Evolutionary conservation across 2,329 filamentous ascomycete genomes (phyloP).

Genomic region (Teratosphaeria gauchensis): DNA sequence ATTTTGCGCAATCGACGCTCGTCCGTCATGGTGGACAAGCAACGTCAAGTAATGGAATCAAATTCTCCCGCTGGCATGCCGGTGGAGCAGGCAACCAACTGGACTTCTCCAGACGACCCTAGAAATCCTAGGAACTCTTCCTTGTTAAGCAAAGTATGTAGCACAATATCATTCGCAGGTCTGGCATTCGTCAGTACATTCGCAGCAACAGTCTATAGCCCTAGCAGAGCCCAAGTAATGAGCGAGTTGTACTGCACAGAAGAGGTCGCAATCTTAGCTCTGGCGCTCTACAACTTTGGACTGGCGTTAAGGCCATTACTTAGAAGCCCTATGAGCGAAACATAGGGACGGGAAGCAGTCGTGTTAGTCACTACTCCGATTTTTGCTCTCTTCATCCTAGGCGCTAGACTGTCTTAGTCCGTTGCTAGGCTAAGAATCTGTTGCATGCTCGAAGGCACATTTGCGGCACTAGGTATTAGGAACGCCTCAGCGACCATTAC

Average conservation of each 20-base stretch:
- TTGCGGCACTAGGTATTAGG: conserved; percentile 23
- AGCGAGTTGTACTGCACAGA: conserved; percentile 18
- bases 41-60: too few relatives aligned
- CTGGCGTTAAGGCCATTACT: conserved; percentile 29
- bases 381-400: conserved; percentile 28
- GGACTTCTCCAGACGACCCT: conserved; percentile 18
- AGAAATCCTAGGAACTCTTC: conserved; percentile 24
- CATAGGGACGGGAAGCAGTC: conserved; percentile 26
- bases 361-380: conserved; percentile 27
- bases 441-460: conserved; percentile 41
- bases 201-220: conserved; percentile 23
- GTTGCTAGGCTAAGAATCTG: conserved; percentile 17
- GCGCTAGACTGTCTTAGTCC: conserved; percentile 20
- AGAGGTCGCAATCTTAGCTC: conserved; percentile 25
- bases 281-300: conserved; percentile 29
- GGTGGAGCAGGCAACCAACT: conserved; percentile 9
- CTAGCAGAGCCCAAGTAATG: conserved; percentile 16
- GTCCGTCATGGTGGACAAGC: too few relatives aligned
- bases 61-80: too few relatives aligned
- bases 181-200: conserved; percentile 24
- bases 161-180: conserved; percentile 18
- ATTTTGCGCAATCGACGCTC: too few relatives aligned
- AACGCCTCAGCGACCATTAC: conserved; percentile 22
- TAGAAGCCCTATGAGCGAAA: conserved; percentile 29
- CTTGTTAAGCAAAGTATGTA: conserved; percentile 11